Percentiles rank a stretch among this genome's conserved stretches.
Conservation (phyloP, 2,329 filamentous ascomycete genomes). For the Ceratocystiopsis sp. region DNA sequence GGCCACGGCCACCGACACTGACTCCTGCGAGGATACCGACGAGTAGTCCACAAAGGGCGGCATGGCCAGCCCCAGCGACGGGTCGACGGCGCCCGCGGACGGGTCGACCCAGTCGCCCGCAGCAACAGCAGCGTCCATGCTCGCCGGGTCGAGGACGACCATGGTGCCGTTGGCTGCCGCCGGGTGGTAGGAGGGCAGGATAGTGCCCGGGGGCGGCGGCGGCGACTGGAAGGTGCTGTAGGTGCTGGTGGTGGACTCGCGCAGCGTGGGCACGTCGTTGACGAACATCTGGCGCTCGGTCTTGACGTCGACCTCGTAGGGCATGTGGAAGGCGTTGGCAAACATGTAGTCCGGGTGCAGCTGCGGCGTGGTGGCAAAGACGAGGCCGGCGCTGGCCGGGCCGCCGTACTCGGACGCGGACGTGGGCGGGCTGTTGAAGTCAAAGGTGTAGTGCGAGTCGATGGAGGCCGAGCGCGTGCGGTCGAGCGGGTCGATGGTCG, state of each 20-base stretch:
- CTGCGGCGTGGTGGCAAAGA: constrained; percentile 23
- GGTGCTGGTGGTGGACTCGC: constrained; percentile 77
- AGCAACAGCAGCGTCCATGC: background rate
- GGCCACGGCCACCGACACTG: constrained; percentile 46
- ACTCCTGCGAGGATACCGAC: constrained; percentile 25
- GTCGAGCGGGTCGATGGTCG: constrained; percentile 43
- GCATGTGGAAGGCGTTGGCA: constrained; percentile 32
- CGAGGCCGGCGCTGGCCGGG: constrained; percentile 30
- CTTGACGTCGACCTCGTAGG: constrained; percentile 91
- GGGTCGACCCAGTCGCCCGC: background rate
- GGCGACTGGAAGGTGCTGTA: constrained; percentile 83
- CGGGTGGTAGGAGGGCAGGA: constrained; percentile 39
- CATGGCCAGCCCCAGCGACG: too few species aligned
- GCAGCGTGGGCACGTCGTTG: constrained; percentile 70
- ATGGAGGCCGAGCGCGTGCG: constrained; percentile 61
- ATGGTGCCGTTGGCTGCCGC: background rate
- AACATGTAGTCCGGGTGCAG: constrained; percentile 46
- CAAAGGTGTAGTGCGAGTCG: constrained; percentile 63
- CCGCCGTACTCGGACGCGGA: constrained; percentile 27
- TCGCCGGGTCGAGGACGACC: constrained; percentile 1
- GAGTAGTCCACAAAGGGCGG: too few species aligned
- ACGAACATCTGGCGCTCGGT: constrained; percentile 89
- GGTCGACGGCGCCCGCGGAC: too few species aligned
- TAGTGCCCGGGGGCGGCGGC: constrained; percentile 42
- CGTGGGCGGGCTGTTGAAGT: constrained; percentile 53